Percentiles rank a stretch among this genome's conserved stretches.
Evolutionary conservation across 1,284 basidiomycete genomes (phyloP).

Genomic region (Ustilago hordei): DNA sequence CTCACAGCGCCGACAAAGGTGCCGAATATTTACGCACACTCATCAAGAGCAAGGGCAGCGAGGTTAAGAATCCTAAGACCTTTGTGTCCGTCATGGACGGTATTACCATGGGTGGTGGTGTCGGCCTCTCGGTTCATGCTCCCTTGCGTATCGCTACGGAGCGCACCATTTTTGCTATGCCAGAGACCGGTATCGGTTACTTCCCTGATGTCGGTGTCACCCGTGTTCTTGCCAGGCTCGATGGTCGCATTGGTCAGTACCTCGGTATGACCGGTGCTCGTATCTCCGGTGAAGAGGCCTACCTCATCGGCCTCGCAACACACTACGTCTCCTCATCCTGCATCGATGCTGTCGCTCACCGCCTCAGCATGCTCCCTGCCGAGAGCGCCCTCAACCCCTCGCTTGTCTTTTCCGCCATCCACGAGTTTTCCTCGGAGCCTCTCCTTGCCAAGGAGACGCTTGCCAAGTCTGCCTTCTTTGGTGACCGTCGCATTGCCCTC

Average conservation of each 20-base stretch:
- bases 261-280: slow-evolving; percentile 83
- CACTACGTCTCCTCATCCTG: slow-evolving; percentile 58
- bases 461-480: slow-evolving; percentile 56
- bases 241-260: slow-evolving; percentile 92
- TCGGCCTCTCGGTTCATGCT: slow-evolving; percentile 88
- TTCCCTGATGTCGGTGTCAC: slow-evolving; percentile 91
- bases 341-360: slow-evolving; percentile 55
- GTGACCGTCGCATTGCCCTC: slow-evolving; percentile 60
- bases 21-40: slow-evolving; percentile 43
- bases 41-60: slow-evolving; percentile 41
- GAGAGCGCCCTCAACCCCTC: slow-evolving; percentile 44
- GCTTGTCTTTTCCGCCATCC: slow-evolving; percentile 47
- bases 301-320: slow-evolving; percentile 64
- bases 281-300: slow-evolving; percentile 63
- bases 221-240: slow-evolving; percentile 87
- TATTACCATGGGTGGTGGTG: slow-evolving; percentile 89
- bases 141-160: slow-evolving; percentile 94
- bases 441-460: slow-evolving; percentile 40
- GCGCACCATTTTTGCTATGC: slow-evolving; percentile 90
- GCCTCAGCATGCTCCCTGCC: slow-evolving; percentile 54
- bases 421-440: slow-evolving; percentile 61
- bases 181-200: slow-evolving; percentile 72
- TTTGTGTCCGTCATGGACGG: slow-evolving; percentile 82
- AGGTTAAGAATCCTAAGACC: slow-evolving; percentile 73
- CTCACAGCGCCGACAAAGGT: slow-evolving; percentile 72